Percentiles rank a stretch among this genome's conserved stretches.
Conservation (phyloP, 345 rosid genomes). For the Citrus medica region DNA sequence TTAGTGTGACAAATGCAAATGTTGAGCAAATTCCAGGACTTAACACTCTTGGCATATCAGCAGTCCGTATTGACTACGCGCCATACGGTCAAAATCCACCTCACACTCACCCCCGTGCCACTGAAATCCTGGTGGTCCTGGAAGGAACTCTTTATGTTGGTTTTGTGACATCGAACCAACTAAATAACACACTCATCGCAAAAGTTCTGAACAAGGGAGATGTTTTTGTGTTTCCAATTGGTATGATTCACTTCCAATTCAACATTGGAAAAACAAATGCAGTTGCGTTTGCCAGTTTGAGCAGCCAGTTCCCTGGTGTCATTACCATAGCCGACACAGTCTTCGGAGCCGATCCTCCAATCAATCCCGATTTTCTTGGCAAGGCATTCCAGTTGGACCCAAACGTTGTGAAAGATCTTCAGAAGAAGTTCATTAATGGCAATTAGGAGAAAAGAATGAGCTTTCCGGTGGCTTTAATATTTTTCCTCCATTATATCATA, state of each 20-base stretch:
- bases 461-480: neutral
- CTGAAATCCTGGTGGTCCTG: constrained; percentile 13
- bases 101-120: constrained; percentile 27
- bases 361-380: constrained; percentile 15
- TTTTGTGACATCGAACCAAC: constrained; percentile 21
- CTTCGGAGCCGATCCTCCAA: constrained; percentile 24
- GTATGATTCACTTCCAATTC: constrained; percentile 30
- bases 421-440: constrained; percentile 1
- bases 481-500: neutral
- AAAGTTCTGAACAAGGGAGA: constrained; percentile 25
- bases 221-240: constrained; percentile 33
- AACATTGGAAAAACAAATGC: constrained; percentile 25
- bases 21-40: constrained; percentile 27
- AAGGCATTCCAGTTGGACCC: constrained; percentile 23
- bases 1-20: neutral
- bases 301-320: constrained; percentile 30
- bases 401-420: constrained; percentile 8
- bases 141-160: constrained; percentile 23
- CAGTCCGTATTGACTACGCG: constrained; percentile 28
- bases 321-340: constrained; percentile 22
- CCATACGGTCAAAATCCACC: constrained; percentile 30
- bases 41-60: constrained; percentile 28
- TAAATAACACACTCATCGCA: constrained; percentile 10
- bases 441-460: neutral
- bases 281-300: constrained; percentile 15